A percentile compares a stretch with the other conserved stretches of the same genome.
These are phyloP conservation scores for Peterozyma toletana DNA, from an alignment of 805 yeast genomes.

Conservation along the genomic window DNA sequence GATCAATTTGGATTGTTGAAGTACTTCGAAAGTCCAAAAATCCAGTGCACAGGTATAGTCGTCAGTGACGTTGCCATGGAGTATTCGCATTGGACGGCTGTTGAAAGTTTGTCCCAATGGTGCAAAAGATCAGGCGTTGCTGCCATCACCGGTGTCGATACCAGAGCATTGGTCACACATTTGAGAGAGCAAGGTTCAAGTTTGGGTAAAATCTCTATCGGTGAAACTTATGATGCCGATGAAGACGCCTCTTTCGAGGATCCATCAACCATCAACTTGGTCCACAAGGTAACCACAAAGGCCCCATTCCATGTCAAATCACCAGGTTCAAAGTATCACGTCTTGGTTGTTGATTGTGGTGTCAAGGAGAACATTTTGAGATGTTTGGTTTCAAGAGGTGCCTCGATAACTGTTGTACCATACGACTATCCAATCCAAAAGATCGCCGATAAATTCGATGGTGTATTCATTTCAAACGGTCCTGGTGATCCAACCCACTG, in stretches of 20 bases:
- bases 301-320: conserved; percentile 87
- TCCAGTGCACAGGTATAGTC: conserved; percentile 93
- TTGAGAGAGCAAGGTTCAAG: conserved; percentile 96
- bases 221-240: conserved; percentile 86
- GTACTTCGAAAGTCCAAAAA: conserved; percentile 84
- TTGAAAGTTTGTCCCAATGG: conserved; percentile 92
- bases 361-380: conserved; percentile 96
- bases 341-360: conserved; percentile 96
- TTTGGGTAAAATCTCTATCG: conserved; percentile 81
- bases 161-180: conserved; percentile 87
- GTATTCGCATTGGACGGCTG: conserved; percentile 99
- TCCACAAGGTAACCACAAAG: conserved; percentile 89
- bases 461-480: conserved; percentile 90
- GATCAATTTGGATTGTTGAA: conserved; percentile 83
- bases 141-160: conserved; percentile 94
- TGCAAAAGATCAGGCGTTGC: conserved; percentile 95
- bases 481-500: conserved; percentile 98
- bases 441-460: conserved; percentile 88
- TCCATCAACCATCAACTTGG: conserved; percentile 86
- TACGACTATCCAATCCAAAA: conserved; percentile 90
- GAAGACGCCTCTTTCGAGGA: conserved; percentile 87
- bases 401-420: conserved; percentile 94
- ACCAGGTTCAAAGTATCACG: conserved; percentile 55
- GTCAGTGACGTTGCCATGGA: conserved; percentile 93
- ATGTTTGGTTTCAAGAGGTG: conserved; percentile 91